Evolutionary conservation across 352 stramenopile species (phyloP).

Genomic region (Pythium chondricola): DNA sequence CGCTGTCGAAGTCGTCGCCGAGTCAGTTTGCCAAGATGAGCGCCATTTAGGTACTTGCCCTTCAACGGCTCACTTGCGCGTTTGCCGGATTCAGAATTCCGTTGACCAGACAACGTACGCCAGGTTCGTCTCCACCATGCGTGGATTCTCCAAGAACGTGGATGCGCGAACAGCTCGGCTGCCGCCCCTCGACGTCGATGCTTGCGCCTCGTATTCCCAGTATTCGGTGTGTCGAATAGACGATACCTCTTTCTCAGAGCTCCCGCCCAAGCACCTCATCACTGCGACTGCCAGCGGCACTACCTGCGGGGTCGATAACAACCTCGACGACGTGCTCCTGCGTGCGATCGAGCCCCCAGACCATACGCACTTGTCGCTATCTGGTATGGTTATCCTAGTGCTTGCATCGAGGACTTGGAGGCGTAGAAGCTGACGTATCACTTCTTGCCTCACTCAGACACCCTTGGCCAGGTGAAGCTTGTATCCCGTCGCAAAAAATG

Average conservation of each 20-base stretch:
- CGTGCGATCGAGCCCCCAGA: slow-evolving; percentile 28
- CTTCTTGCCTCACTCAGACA: slow-evolving; percentile 12
- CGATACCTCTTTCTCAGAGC: not conserved
- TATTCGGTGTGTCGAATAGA: slow-evolving; percentile 1
- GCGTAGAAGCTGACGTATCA: too few relatives aligned
- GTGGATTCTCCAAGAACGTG: not conserved
- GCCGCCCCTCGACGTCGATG: not conserved
- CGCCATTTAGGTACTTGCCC: too few relatives aligned
- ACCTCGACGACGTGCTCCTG: slow-evolving; percentile 22
- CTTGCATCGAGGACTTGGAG: not conserved
- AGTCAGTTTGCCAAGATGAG: too few relatives aligned
- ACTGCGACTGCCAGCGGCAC: not conserved
- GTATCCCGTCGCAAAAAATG: slow-evolving; percentile 21
- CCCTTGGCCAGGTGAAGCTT: slow-evolving; percentile 27
- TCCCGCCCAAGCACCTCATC: slow-evolving; percentile 1
- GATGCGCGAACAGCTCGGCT: not conserved
- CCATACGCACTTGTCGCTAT: slow-evolving; percentile 18
- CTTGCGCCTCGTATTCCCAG: not conserved
- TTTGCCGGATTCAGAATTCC: not conserved
- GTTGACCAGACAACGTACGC: not conserved
- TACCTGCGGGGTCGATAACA: not conserved
- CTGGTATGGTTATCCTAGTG: not conserved
- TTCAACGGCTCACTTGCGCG: not conserved
- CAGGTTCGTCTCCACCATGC: not conserved
- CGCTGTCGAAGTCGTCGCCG: too few relatives aligned